These are phyloP conservation scores for Clavispora asparagi DNA, from an alignment of 805 yeast species.

Conservation along the genomic window DNA sequence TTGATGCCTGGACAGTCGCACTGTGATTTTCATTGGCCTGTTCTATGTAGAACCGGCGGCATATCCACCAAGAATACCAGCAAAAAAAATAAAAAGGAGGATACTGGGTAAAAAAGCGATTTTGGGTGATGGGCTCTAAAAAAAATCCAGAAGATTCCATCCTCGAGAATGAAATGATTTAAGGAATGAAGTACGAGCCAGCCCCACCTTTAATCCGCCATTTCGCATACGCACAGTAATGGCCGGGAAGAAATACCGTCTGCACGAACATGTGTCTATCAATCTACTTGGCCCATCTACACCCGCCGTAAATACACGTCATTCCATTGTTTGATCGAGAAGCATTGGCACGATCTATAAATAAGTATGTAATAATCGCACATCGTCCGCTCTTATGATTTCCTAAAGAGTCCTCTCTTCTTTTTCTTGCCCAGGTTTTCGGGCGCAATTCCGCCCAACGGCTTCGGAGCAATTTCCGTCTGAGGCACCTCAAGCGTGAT, in stretches of 20 bases:
- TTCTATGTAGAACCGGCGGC: background rate
- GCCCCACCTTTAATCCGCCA: too few species aligned
- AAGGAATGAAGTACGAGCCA: too few species aligned
- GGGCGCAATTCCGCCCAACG: slow-evolving; percentile 24
- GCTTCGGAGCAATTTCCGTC: slow-evolving; percentile 16
- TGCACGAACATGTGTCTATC: too few species aligned
- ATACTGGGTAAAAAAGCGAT: too few species aligned
- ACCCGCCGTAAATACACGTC: background rate
- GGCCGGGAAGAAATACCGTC: too few species aligned
- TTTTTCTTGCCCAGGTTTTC: slow-evolving; percentile 19
- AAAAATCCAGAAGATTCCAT: too few species aligned
- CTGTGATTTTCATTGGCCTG: background rate
- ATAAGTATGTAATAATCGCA: background rate
- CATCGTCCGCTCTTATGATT: background rate
- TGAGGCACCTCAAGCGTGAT: slow-evolving; percentile 15
- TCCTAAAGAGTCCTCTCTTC: slow-evolving; percentile 24
- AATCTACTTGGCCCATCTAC: background rate
- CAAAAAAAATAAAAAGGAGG: too few species aligned
- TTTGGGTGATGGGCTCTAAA: too few species aligned
- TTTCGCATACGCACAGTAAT: too few species aligned
- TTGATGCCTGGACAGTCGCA: background rate
- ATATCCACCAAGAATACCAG: background rate
- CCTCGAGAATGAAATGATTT: too few species aligned
- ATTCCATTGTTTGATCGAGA: background rate
- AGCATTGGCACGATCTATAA: background rate